Conservation (phyloP, 2,329 filamentous ascomycete species). For the Aspergillus proliferans region DNA sequence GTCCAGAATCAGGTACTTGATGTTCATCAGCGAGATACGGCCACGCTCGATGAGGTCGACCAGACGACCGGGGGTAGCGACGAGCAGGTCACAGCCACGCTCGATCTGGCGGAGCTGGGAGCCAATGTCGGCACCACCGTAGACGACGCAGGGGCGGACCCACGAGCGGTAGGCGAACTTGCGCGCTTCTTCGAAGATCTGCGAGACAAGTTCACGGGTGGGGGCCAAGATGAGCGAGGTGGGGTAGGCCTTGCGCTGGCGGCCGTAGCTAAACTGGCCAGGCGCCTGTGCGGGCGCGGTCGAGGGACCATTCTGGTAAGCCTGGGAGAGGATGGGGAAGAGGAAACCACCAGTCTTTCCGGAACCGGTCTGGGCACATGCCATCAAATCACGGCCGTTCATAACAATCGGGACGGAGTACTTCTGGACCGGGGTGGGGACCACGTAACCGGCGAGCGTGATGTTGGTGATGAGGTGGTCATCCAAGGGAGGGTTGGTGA, state of each 20-base stretch:
- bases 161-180: conserved; percentile 99
- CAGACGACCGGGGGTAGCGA: conserved; percentile 93
- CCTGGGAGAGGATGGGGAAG: conserved; percentile 98
- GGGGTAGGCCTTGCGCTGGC: conserved; percentile 95
- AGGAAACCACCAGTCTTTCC: conserved; percentile 99
- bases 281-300: conserved; percentile 56
- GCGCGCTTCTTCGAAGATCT: conserved; percentile 95
- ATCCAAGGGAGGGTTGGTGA: conserved; percentile 92
- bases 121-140: conserved; percentile 97
- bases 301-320: conserved; percentile 83
- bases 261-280: conserved; percentile 65
- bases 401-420: conserved; percentile 99
- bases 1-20: conserved; percentile 98
- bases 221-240: conserved; percentile 93
- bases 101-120: conserved; percentile 98
- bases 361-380: conserved; percentile 98
- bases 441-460: conserved; percentile 85
- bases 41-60: conserved; percentile 98
- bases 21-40: conserved; percentile 94
- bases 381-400: conserved; percentile 96
- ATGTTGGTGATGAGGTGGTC: conserved; percentile 93
- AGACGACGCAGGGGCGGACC: conserved; percentile 97
- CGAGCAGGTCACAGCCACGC: conserved; percentile 91
- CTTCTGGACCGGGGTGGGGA: conserved; percentile 96
- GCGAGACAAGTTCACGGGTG: conserved; percentile 95